A percentile compares a stretch with the other conserved stretches of the same genome.
Evolutionary conservation across 176 grass and related monocot species (phyloP).

Genomic region (Aegilops bicornis): DNA sequence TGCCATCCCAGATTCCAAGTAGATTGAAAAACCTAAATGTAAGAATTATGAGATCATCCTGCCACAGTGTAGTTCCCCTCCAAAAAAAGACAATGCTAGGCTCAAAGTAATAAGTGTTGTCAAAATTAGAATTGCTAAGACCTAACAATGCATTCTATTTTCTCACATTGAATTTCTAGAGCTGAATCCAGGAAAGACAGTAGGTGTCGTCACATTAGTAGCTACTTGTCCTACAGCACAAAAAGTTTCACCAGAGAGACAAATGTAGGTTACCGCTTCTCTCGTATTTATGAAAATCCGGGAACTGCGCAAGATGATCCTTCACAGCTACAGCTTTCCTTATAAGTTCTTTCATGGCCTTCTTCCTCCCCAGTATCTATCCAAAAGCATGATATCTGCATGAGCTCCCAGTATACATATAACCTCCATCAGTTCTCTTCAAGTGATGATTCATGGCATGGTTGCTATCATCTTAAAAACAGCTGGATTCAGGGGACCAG

Average conservation of each 20-base stretch:
- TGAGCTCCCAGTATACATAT: neutral
- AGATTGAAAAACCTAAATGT: conserved; percentile 62
- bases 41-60: neutral
- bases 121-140: too few relatives aligned
- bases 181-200: neutral
- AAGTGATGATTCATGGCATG: neutral
- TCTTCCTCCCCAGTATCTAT: conserved; percentile 73
- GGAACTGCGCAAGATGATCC: conserved; percentile 65
- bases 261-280: conserved; percentile 54
- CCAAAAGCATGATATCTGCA: conserved; percentile 11
- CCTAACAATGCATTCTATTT: too few relatives aligned
- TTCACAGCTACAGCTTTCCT: conserved; percentile 52
- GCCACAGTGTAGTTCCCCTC: neutral
- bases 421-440: neutral
- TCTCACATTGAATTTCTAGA: too few relatives aligned
- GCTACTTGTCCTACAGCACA: neutral
- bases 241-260: neutral
- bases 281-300: conserved; percentile 49
- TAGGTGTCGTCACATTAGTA: neutral
- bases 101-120: too few relatives aligned
- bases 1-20: conserved; percentile 62
- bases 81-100: too few relatives aligned
- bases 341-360: conserved; percentile 55
- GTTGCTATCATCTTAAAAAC: neutral
- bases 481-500: neutral